Evolutionary conservation across 345 rosid genomes (phyloP).

Genomic region (Citrus mangshanensis): DNA sequence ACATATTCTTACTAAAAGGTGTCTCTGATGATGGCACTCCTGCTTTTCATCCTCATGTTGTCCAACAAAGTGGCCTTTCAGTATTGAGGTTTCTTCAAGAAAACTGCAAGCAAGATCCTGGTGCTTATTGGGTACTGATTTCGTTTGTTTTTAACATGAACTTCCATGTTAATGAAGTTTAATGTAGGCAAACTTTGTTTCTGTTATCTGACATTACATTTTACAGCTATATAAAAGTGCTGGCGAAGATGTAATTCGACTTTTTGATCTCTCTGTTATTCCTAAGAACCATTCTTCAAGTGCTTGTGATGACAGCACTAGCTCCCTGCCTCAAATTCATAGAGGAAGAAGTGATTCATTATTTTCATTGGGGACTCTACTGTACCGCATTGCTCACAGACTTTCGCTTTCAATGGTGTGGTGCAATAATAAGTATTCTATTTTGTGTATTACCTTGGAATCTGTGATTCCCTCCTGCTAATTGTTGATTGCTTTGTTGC

Average conservation of each 20-base stretch:
- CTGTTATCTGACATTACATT: conserved; percentile 8
- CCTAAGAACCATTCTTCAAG: conserved; percentile 61
- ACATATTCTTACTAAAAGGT: conserved; percentile 82
- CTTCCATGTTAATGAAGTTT: not conserved
- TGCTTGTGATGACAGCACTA: conserved; percentile 46
- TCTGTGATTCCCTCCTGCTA: conserved; percentile 18
- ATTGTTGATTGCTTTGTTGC: conserved; percentile 23
- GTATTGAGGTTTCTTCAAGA: conserved; percentile 91
- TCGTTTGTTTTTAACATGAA: conserved; percentile 8
- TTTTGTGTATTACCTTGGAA: not conserved
- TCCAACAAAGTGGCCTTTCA: conserved; percentile 91
- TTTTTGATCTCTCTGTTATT: conserved; percentile 84
- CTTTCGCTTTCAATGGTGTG: conserved; percentile 85
- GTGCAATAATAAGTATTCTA: conserved; percentile 10
- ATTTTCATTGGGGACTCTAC: conserved; percentile 86
- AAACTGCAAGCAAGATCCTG: conserved; percentile 97
- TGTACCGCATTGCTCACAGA: conserved; percentile 88
- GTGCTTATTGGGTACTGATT: conserved; percentile 81
- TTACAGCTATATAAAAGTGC: conserved; percentile 88
- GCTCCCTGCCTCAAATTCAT: conserved; percentile 53
- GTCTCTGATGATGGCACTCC: conserved; percentile 92
- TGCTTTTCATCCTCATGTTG: conserved; percentile 93
- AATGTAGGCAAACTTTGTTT: conserved; percentile 3
- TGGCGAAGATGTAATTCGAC: conserved; percentile 92
- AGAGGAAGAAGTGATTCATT: conserved; percentile 66